Base-by-base conservation (phyloP, 805 yeast species). In the Metschnikowia gruessii region DNA sequence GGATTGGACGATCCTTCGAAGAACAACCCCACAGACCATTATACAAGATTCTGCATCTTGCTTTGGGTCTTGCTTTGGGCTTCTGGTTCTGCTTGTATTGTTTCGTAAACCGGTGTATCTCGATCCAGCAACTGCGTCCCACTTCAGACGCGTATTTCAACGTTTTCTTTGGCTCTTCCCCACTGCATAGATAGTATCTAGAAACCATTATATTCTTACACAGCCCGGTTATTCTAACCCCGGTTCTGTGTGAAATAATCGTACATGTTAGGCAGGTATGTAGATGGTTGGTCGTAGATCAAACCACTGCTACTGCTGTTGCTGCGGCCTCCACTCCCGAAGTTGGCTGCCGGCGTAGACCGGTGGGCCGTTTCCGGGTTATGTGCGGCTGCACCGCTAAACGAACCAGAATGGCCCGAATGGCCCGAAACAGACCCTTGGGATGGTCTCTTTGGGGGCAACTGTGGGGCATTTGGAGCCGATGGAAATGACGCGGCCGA, bases 261-360 rank as follows among this genome's bases (percentile, higher is more conserved):
- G 51, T 75, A 75, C 72, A 74, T 70, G 46, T 73, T 65, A 2
- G 79, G 76, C 52, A 71, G 70, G 54, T 75, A 75, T 2, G 72
- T 67, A 0, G 79, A 74, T 1, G 79, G 80, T 29, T 60, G 57
- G 45, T 61, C 58, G 55, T 61, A 63, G 37, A 61, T 64, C 18
- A 60, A 49, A n/a, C 55, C 59, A 29, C 47, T 44, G 15, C 41
- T 45, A 12, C 36, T 29, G 32, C 33, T 18, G 12, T 17, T 16
- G 9, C 13, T 15, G 21, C 42, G 42, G 15, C 28, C 24, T 4
- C 34, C 33, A 3, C 37, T 12, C 34, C 15, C 40, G 17, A 37
- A 30, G 11, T 22, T 34, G 28, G 40, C 12, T 5, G 45, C 9
- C 26, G 35, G 43, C 28, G 37, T 33, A 38, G 24, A 19, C 15